Evolutionary conservation across 23 red algal genomes (phyloP), one percentile per base, ranked within the genome.

Genomic region (Gracilaria gracilis): DNA sequence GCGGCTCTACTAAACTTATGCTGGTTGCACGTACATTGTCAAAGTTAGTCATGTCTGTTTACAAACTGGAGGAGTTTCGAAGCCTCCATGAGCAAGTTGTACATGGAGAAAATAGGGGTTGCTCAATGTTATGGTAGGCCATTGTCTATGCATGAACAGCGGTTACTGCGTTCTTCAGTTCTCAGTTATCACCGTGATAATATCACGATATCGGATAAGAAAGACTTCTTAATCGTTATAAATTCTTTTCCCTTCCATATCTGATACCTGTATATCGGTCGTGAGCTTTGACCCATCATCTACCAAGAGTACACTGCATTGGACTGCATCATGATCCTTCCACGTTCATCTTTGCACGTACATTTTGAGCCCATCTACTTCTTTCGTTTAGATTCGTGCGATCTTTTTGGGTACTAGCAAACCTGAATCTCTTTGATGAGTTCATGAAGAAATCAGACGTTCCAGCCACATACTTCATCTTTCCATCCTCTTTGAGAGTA

Each of bases 31-130:
- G 37, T 37, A 69, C 9, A 69, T 36, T 32, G 64, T 69, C 64
- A 69, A 65, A 69, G 64, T 69, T 69, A 69, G 64, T 69, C 64
- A 31, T 69, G 32, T 69, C 64, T 69, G 64, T 69, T 69, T 69
- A 69, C 64, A 69, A 69, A 37, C 31, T 69, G 32, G 64, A 34
- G 64, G 64, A 69, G 13, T 32, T 69, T 36, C 9, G 33, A 0
- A 24, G 27, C 33, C 28, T 37, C 32, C 6, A 36, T 32, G 64
- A 69, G 32, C 37, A 69, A 20, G 31, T 20, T 9, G 33, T 20
- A 19, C 32, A 55, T 20, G 51, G 33, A 69, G 32, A 37, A 4
- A 16, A 20, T 37, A 37, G 16, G 9, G 16, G 20, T 69, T 14
- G 64, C 33, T 65, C 61, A 33, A 65, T 65, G 61, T 65, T 65